Base-by-base conservation (phyloP, 345 rosid species). In the Excoecaria cochinchinensis region DNA sequence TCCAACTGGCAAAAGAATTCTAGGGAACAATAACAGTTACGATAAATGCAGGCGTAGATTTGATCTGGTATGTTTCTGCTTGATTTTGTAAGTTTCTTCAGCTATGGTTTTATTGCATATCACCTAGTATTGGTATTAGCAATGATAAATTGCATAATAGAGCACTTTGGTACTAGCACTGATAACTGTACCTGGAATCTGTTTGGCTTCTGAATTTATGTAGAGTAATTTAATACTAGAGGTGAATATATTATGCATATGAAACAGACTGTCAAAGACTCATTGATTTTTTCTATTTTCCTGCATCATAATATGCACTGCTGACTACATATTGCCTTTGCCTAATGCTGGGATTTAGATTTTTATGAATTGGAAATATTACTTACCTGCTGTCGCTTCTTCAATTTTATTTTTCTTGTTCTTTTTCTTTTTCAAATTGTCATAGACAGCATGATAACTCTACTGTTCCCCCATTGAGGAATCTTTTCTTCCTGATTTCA, bases 41-140 rank as follows among this genome's bases (percentile, higher is more conserved):
- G 99, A 92, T 78, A 92, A 92, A 84, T 95, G 99, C 78, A 86
- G 99, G 25, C 97, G 97, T 24, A 90, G 99, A 81, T 95, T 92
- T 65, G 97, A 95, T 89, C 90, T 91, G 2, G 97, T 95, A 84
- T 86, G 92, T 83, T 77, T 73, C 63, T 67, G 19, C 69, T 56
- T 68, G 52, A 19, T 22, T 70, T 57, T 77, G 24, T 36, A 51
- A 50, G 48, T 19, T 71, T 25, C 39, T 36, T 31, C 14, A 36
- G 21, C 61, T 17, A 24, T 67, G 15, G 17, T 31, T 67, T 38
- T n/a, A 46, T 3, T 7, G 4, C 14, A 16, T 42, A 12, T 31
- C 25, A 40, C 15, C 22, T 52, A 14, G 46, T 36, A 24, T 48
- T 50, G 58, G 17, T 22, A 19, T 36, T 13, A 52, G 19, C 8